Percentiles rank a stretch among this genome's conserved stretches.
Conservation (phyloP, 129 eudicot species). For the Kitagawia praeruptora region DNA sequence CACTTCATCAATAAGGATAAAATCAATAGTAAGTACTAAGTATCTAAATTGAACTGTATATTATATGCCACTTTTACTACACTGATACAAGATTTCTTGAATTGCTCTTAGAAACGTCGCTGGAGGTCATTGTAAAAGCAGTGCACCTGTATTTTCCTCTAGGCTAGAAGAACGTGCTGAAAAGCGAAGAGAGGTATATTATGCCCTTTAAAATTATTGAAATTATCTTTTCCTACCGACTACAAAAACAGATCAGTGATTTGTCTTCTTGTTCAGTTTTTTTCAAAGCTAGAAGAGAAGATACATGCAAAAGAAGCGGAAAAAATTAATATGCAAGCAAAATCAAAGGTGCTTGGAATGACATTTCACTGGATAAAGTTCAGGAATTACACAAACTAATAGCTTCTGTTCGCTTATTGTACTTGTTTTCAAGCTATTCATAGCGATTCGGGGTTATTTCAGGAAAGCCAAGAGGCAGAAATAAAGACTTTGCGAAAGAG, state of each 20-base stretch:
- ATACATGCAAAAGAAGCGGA: slow-evolving; percentile 73
- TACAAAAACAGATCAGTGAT: not conserved
- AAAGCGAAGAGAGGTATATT: slow-evolving; percentile 71
- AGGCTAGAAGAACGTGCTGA: slow-evolving; percentile 93
- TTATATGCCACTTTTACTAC: not conserved
- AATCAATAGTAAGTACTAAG: not conserved
- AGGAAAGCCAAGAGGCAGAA: slow-evolving; percentile 93
- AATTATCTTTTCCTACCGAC: not conserved
- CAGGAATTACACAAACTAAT: not conserved
- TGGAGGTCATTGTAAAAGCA: slow-evolving; percentile 42
- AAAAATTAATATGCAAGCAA: slow-evolving; percentile 54
- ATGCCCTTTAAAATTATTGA: not conserved
- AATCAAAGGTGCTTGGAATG: slow-evolving; percentile 61
- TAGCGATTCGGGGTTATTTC: too few species aligned
- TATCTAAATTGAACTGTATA: not conserved
- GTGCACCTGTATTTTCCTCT: slow-evolving; percentile 51
- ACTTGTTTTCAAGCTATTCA: too few species aligned
- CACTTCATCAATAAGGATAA: not conserved
- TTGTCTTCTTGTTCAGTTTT: slow-evolving; percentile 44
- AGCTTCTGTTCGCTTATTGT: not conserved
- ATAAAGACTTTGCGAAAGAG: slow-evolving; percentile 81
- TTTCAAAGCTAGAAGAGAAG: slow-evolving; percentile 80
- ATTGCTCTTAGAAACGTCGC: slow-evolving; percentile 34
- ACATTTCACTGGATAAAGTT: slow-evolving; percentile 9
- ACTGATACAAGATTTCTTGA: slow-evolving; percentile 14